Percentiles rank a stretch among this genome's conserved stretches.
Conservation (phyloP, 2,329 filamentous ascomycete genomes). For the Didymella arachidicola region DNA sequence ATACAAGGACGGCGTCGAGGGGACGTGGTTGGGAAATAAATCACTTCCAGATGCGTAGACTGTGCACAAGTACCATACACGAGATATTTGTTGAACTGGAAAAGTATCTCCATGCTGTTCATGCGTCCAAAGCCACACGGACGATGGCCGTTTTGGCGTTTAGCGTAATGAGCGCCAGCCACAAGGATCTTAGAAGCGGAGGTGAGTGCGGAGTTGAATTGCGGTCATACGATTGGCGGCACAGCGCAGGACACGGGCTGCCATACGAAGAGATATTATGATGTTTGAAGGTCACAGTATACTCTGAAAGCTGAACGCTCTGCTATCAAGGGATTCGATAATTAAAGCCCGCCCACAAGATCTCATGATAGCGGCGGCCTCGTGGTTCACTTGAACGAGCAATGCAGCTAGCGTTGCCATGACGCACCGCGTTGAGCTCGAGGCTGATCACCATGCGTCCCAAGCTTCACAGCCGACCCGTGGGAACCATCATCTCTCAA, state of each 20-base stretch:
- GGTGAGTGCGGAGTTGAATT: constrained; percentile 18
- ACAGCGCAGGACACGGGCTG: constrained; percentile 4
- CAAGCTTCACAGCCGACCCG: constrained; percentile 3
- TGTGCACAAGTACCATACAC: neutral
- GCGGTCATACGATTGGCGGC: constrained; percentile 21
- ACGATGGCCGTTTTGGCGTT: constrained; percentile 9
- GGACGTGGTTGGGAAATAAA: neutral
- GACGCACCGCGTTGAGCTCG: constrained; percentile 13
- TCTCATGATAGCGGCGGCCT: constrained; percentile 1
- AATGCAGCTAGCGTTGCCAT: constrained; percentile 9
- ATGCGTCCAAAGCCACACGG: constrained; percentile 15
- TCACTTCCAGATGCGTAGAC: neutral
- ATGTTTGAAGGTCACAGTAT: neutral
- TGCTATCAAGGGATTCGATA: neutral
- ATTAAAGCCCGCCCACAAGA: neutral
- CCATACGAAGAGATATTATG: neutral
- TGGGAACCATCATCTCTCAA: constrained; percentile 24
- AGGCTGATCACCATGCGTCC: constrained; percentile 7
- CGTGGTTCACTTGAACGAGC: constrained; percentile 9
- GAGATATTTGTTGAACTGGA: neutral
- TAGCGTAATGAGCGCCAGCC: constrained; percentile 16
- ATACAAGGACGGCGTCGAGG: neutral
- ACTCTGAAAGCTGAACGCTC: neutral
- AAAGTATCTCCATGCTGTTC: constrained; percentile 4
- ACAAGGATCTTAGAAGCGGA: constrained; percentile 19